Percentiles rank a stretch among this genome's conserved stretches.
Conservation (phyloP, 1,284 basidiomycete genomes). For the Melampsora larici-populina region DNA sequence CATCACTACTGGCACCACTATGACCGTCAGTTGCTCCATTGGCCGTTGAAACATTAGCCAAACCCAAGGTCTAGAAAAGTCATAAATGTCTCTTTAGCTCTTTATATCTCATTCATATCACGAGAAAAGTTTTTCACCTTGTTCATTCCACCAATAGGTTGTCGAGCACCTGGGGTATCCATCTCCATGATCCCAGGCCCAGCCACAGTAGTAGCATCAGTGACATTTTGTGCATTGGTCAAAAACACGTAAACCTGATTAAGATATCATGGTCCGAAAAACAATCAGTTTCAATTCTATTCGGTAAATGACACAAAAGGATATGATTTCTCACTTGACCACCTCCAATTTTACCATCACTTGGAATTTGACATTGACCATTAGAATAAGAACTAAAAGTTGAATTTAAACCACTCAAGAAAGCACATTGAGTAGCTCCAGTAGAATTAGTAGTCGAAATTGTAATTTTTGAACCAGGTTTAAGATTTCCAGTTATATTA, state of each 20-base stretch:
- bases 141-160: too few relatives aligned
- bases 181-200: slow-evolving; percentile 31
- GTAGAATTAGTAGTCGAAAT: slow-evolving; percentile 20
- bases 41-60: too few relatives aligned
- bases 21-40: too few relatives aligned
- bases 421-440: slow-evolving; percentile 26
- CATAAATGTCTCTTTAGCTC: too few relatives aligned
- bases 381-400: slow-evolving; percentile 22
- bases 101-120: too few relatives aligned
- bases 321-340: slow-evolving; percentile 21
- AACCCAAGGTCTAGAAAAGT: too few relatives aligned
- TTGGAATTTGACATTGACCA: slow-evolving; percentile 25
- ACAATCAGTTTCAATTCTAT: neutral
- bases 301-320: too few relatives aligned
- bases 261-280: neutral
- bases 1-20: too few relatives aligned
- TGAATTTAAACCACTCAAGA: slow-evolving; percentile 36
- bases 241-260: slow-evolving; percentile 26
- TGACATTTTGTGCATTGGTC: slow-evolving; percentile 33
- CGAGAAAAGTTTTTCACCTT: too few relatives aligned
- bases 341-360: slow-evolving; percentile 29
- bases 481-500: slow-evolving; percentile 31
- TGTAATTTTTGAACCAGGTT: slow-evolving; percentile 5
- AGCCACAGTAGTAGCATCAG: slow-evolving; percentile 31
- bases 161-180: slow-evolving; percentile 11